Evolutionary conservation across 2,329 filamentous ascomycete species (phyloP).

Genomic region (Cadophora luteo-olivacea): DNA sequence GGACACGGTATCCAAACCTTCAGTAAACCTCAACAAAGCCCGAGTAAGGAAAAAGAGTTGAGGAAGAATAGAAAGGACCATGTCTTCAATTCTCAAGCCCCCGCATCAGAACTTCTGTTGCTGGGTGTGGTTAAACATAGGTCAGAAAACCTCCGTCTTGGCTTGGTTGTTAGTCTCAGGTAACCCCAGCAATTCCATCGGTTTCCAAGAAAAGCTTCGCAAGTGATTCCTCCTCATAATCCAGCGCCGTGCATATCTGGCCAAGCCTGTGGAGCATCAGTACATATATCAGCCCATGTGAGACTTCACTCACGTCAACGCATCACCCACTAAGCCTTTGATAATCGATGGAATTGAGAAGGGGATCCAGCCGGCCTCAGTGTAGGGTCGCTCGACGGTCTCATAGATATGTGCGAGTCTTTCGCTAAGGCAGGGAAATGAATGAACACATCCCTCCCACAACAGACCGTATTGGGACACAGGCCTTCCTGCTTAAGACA

Average conservation of each 20-base stretch:
- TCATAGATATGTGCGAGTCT: not conserved
- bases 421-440: not conserved
- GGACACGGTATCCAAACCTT: no score
- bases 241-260: not conserved
- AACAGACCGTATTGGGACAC: slow-evolving; percentile 1
- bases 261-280: not conserved
- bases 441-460: slow-evolving; percentile 10
- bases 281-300: not conserved
- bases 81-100: no score
- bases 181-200: not conserved
- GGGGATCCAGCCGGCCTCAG: not conserved
- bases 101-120: not conserved
- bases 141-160: not conserved
- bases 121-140: not conserved
- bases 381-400: not conserved
- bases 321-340: slow-evolving; percentile 1
- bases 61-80: no score
- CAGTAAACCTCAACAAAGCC: no score
- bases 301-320: not conserved
- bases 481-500: not conserved
- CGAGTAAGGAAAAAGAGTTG: no score
- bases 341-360: slow-evolving; percentile 1
- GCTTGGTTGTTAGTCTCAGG: not conserved
- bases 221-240: slow-evolving; percentile 7
- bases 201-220: not conserved